Conservation (phyloP, 495 filamentous ascomycete species). For the Symbiotaphrina buchneri region DNA sequence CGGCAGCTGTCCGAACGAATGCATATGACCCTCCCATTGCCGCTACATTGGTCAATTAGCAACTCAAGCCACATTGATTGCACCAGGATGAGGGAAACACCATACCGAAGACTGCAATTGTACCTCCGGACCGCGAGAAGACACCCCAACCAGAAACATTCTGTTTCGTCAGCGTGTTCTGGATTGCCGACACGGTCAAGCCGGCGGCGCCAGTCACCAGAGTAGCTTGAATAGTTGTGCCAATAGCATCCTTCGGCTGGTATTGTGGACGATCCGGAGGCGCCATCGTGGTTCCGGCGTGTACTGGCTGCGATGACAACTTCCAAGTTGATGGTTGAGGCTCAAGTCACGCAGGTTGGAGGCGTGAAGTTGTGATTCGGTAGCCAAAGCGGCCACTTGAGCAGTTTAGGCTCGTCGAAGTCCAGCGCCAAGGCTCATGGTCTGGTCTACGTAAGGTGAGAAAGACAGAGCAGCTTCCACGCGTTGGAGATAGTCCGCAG, state of each 20-base stretch:
- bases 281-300: too few relatives aligned
- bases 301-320: too few relatives aligned
- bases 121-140: conserved; percentile 46
- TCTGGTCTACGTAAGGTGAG: too few relatives aligned
- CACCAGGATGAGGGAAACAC: neutral
- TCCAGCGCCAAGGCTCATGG: too few relatives aligned
- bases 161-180: conserved; percentile 60
- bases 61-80: conserved; percentile 1
- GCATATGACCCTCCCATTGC: conserved; percentile 61
- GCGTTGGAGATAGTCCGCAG: too few relatives aligned
- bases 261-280: too few relatives aligned
- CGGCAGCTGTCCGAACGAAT: conserved; percentile 49
- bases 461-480: too few relatives aligned
- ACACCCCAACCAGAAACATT: conserved; percentile 60
- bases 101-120: conserved; percentile 44
- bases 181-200: conserved; percentile 47
- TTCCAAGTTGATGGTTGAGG: too few relatives aligned
- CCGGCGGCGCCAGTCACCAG: conserved; percentile 43
- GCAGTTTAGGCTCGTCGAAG: too few relatives aligned
- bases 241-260: conserved; percentile 60
- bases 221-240: conserved; percentile 35
- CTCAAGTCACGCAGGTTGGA: too few relatives aligned
- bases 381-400: too few relatives aligned
- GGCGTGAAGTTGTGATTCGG: too few relatives aligned
- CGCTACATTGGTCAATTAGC: conserved; percentile 23